Evolutionary conservation across 306 rosid genomes (phyloP).

Genomic region (Coriaria nepalensis): DNA sequence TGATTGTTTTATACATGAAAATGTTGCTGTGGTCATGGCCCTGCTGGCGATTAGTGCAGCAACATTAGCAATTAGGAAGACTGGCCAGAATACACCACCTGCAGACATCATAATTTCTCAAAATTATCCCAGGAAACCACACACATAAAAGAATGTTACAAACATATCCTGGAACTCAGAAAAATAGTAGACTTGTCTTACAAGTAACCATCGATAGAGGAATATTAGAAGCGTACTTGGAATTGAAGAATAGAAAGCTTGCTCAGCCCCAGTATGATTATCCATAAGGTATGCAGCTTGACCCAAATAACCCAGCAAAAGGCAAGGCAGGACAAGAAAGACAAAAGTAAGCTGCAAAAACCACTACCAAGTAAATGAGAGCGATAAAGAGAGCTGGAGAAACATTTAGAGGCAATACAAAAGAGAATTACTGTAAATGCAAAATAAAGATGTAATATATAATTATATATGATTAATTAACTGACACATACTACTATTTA

Average conservation of each 20-base stretch:
- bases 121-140: no score
- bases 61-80: constrained; percentile 58
- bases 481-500: neutral
- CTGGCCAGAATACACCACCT: constrained; percentile 79
- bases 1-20: constrained; percentile 92
- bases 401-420: neutral
- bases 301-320: constrained; percentile 93
- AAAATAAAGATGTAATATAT: constrained; percentile 2
- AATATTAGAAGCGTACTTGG: constrained; percentile 42
- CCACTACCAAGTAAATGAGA: constrained; percentile 15
- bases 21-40: constrained; percentile 96
- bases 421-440: constrained; percentile 5
- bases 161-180: neutral
- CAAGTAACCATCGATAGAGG: constrained; percentile 1
- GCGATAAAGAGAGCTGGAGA: no score
- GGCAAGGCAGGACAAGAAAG: constrained; percentile 89
- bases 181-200: neutral
- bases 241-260: constrained; percentile 62
- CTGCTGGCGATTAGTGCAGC: constrained; percentile 97
- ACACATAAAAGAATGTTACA: no score
- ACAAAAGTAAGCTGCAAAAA: constrained; percentile 82
- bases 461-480: no score
- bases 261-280: constrained; percentile 45
- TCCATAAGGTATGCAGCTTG: constrained; percentile 94
- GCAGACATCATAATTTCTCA: constrained; percentile 13